Conservation (phyloP, 2,329 filamentous ascomycete genomes). For the Fusarium piperis region DNA sequence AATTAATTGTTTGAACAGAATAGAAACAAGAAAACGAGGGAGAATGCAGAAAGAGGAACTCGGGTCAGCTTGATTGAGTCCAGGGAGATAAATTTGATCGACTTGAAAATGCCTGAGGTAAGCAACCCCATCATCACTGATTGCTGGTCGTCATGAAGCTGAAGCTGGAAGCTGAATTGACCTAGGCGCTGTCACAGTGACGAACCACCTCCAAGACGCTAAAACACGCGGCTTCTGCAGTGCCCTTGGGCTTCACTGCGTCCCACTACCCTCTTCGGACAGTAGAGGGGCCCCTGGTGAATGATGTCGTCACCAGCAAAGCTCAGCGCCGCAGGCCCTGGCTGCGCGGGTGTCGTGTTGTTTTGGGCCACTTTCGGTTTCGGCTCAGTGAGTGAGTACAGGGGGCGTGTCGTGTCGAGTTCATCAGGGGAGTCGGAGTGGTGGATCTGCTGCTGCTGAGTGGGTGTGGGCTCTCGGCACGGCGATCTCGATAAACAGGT, state of each 20-base stretch:
- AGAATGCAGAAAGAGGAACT: constrained; percentile 22
- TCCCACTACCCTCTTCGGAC: not conserved
- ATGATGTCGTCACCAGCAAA: constrained; percentile 31
- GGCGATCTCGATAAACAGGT: constrained; percentile 33
- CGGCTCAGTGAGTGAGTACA: not conserved
- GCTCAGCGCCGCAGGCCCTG: constrained; percentile 4
- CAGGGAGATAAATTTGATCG: constrained; percentile 28
- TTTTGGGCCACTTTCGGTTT: not conserved
- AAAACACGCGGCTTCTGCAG: constrained; percentile 31
- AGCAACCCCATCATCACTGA: constrained; percentile 22
- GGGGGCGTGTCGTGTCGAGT: constrained; percentile 33
- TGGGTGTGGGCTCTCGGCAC: constrained; percentile 16
- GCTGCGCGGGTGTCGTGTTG: not conserved
- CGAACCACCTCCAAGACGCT: constrained; percentile 19
- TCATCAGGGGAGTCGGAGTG: constrained; percentile 1
- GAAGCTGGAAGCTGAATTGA: constrained; percentile 27
- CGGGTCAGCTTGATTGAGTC: constrained; percentile 16
- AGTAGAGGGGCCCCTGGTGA: not conserved
- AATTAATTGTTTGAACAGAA: constrained; percentile 28
- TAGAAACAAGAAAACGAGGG: not conserved
- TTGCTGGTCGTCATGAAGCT: constrained; percentile 32
- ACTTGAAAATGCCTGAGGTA: constrained; percentile 33
- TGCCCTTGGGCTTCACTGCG: not conserved
- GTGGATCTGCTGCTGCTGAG: constrained; percentile 1
- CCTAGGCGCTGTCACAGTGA: constrained; percentile 22